A percentile compares a stretch with the other conserved stretches of the same genome.
phyloP scores from a whole-genome alignment of 2,329 filamentous ascomycete genomes.

The Chaetomiaceae sp. region DNA sequence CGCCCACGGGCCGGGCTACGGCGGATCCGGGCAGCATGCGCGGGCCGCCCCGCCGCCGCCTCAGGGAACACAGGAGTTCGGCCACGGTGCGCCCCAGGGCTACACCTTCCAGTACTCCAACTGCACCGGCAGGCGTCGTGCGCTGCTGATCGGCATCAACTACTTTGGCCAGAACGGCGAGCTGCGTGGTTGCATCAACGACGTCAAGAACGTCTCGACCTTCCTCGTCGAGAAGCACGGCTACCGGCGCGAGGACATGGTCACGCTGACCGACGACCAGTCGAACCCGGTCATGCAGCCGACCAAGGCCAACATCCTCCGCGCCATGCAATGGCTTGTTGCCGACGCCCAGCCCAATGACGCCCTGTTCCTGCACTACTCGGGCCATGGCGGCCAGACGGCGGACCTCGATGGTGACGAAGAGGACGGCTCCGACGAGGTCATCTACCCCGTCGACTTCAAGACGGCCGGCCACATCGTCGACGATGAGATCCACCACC shows the following conservation, averaged over 20 bases:
- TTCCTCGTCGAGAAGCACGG: conserved; percentile 65
- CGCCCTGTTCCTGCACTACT: conserved; percentile 73
- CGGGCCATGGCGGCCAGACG: conserved; percentile 74
- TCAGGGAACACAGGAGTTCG: conserved; percentile 52
- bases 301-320: conserved; percentile 70
- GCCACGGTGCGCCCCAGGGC: conserved; percentile 61
- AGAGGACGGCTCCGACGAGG: conserved; percentile 72
- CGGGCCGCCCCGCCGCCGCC: conserved; percentile 36
- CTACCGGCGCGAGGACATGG: conserved; percentile 76
- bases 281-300: conserved; percentile 64
- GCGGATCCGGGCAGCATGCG: conserved; percentile 29
- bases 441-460: conserved; percentile 75
- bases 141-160: conserved; percentile 74
- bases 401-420: conserved; percentile 71
- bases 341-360: conserved; percentile 68
- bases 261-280: conserved; percentile 72
- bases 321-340: conserved; percentile 73
- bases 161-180: conserved; percentile 70
- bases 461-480: conserved; percentile 66
- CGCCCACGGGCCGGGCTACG: conserved; percentile 31
- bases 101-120: conserved; percentile 75
- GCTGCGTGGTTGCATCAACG: conserved; percentile 75
- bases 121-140: conserved; percentile 69
- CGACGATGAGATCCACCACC: conserved; percentile 73
- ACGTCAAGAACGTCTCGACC: conserved; percentile 69